These are phyloP conservation scores for Erigeron philadelphicus DNA, from an alignment of 140 eudicot genomes.

Conservation along the genomic window DNA sequence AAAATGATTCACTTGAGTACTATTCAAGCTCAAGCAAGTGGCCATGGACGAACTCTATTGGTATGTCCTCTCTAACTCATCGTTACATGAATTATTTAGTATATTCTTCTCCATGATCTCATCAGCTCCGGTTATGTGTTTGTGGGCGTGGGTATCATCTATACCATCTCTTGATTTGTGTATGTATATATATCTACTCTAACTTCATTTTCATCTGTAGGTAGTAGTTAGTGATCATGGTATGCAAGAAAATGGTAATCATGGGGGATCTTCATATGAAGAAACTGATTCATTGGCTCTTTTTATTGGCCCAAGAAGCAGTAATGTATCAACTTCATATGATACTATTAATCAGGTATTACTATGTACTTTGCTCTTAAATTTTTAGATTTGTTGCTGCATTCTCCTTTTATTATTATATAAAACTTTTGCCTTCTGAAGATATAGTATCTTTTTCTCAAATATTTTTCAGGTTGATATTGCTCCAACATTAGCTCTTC, in stretches of 20 bases:
- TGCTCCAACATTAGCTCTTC: slow-evolving; percentile 79
- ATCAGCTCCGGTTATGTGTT: background rate
- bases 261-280: slow-evolving; percentile 91
- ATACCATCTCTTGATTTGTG: background rate
- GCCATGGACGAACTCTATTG: slow-evolving; percentile 64
- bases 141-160: background rate
- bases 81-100: background rate
- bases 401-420: background rate
- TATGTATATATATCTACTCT: background rate
- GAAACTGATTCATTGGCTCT: slow-evolving; percentile 86
- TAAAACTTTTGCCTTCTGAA: background rate
- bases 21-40: slow-evolving; percentile 33
- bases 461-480: slow-evolving; percentile 63
- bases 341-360: slow-evolving; percentile 62
- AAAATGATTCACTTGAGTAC: slow-evolving; percentile 55
- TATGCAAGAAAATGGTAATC: slow-evolving; percentile 86
- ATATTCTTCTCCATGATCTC: slow-evolving; percentile 15
- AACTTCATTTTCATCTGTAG: slow-evolving; percentile 34
- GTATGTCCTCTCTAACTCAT: slow-evolving; percentile 51
- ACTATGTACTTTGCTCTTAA: background rate
- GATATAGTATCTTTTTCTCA: background rate
- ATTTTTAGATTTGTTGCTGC: slow-evolving; percentile 8
- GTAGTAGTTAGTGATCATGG: slow-evolving; percentile 94
- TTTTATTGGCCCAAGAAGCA: slow-evolving; percentile 49
- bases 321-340: slow-evolving; percentile 30